Evolutionary conservation across 331 rosid genomes (phyloP).

Genomic region (Malus hybrid): DNA sequence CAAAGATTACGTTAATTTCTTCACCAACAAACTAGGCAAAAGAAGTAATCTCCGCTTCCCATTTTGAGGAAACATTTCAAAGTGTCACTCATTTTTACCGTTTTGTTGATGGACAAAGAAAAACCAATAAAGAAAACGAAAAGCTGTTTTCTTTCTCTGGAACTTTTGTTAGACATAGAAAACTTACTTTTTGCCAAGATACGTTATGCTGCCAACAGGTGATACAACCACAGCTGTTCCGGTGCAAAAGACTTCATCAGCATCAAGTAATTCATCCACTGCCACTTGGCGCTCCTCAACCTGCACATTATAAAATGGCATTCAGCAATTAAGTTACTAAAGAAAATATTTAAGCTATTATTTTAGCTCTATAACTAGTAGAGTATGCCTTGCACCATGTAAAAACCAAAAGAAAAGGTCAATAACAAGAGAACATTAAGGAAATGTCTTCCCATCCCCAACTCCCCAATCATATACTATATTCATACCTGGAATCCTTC

Average conservation of each 20-base stretch:
- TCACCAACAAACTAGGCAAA: background rate
- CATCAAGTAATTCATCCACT: conserved; percentile 85
- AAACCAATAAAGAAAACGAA: background rate
- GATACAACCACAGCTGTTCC: conserved; percentile 98
- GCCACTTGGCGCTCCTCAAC: conserved; percentile 88
- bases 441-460: background rate
- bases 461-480: background rate
- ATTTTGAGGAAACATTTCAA: background rate
- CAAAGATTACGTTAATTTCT: background rate
- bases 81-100: background rate
- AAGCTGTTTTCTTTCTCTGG: background rate
- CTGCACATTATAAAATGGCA: conserved; percentile 30
- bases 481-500: conserved; percentile 76
- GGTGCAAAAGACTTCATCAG: conserved; percentile 93
- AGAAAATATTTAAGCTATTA: background rate
- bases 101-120: conserved; percentile 7
- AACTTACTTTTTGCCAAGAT: conserved; percentile 54
- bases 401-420: background rate
- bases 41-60: background rate
- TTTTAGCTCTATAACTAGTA: background rate
- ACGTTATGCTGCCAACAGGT: conserved; percentile 94
- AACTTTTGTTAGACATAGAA: background rate
- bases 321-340: background rate
- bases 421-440: background rate
- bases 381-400: background rate